Base-by-base conservation (phyloP, 306 rosid species). In the Vigna angularis region DNA sequence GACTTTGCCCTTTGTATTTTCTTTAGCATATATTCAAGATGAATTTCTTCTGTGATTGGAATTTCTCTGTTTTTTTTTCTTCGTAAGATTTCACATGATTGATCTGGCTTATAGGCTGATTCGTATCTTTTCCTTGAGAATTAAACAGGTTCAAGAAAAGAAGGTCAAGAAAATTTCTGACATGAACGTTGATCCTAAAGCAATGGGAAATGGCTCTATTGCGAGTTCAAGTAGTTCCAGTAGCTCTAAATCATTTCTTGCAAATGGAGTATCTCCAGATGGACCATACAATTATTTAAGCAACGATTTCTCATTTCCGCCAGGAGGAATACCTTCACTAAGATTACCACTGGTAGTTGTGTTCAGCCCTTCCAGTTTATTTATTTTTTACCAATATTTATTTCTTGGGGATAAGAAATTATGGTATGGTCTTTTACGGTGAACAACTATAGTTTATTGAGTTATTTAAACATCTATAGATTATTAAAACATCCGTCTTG, bases 121-220 rank as follows among this genome's bases (percentile, higher is more conserved):
- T 81, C 17, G 42, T 62, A 50, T 73, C 78, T 57, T 65, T 34
- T 74, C 53, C 64, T 77, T 40, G 91, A 75, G 79, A 66, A 48
- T 70, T 85, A 75, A 79, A 76, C 85, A 93, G 99, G 97, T 93
- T 78, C 98, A 96, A 89, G 98, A 96, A 89, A 96, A 93, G 90
- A 93, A 95, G 91, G 86, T 95, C 81, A 93, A 93, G 94, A 95
- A 93, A 88, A 83, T 95, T 63, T 86, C 97, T 63, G 96, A 86
- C 71, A 91, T 91, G 95, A 95, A 95, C 80, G 62, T 95, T 78
- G 98, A 95, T 66, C 78, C 96, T 62, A 95, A 87, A 83, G 85
- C 86, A 70, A 82, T 80, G 52, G 98, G 88, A 82, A 95, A 93
- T 86, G 98, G 94, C 58, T 87, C 91, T 82, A 55, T 90, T 74